These are phyloP conservation scores for Cryphonectria parasitica DNA, from an alignment of 2,329 filamentous ascomycete genomes.

Conservation along the genomic window DNA sequence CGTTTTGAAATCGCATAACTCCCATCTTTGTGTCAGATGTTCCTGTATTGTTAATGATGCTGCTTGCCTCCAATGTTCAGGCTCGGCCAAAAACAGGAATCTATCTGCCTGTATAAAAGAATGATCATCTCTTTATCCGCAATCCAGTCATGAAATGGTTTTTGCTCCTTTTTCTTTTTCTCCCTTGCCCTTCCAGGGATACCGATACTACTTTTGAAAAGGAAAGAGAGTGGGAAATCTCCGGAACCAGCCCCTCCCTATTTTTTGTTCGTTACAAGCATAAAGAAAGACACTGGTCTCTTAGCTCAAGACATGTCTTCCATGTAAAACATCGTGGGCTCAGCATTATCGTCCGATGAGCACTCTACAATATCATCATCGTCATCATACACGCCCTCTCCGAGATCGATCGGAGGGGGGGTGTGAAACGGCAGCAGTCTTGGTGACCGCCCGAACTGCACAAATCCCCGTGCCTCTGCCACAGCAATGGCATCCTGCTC, in stretches of 20 bases:
- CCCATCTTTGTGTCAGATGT: neutral
- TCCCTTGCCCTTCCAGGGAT: neutral
- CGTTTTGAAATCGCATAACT: neutral
- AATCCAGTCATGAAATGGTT: neutral
- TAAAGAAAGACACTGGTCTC: neutral
- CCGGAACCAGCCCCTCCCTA: neutral
- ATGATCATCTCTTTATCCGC: neutral
- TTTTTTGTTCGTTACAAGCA: neutral
- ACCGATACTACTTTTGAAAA: constrained; percentile 1
- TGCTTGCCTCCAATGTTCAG: neutral
- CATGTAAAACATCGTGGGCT: constrained; percentile 20
- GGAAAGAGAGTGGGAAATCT: neutral
- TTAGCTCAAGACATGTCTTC: constrained; percentile 4
- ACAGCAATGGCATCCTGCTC: neutral
- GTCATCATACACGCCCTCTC: neutral
- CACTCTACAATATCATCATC: neutral
- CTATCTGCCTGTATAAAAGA: neutral
- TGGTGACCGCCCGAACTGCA: neutral
- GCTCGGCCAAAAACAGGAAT: neutral
- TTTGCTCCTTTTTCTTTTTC: constrained; percentile 6
- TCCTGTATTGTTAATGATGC: neutral
- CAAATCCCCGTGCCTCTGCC: neutral
- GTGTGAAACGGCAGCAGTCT: neutral
- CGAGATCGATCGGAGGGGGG: neutral
- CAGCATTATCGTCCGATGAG: constrained; percentile 13